Evolutionary conservation across 2,329 filamentous ascomycete genomes (phyloP).

Genomic region (Zarea fungicola): DNA sequence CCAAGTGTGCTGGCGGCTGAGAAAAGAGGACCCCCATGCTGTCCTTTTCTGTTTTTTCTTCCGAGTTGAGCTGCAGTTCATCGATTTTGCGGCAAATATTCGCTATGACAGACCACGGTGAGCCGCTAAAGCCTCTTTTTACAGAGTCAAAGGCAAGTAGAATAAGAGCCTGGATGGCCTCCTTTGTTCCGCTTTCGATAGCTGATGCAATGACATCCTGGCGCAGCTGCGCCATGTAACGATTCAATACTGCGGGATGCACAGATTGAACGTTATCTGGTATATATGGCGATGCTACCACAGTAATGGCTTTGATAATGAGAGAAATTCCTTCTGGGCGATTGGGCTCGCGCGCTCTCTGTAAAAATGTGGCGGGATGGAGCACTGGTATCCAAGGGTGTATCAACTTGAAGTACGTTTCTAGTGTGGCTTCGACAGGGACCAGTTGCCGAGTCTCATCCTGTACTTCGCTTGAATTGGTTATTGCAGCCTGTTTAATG

Average conservation of each 20-base stretch:
- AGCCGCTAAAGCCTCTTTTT: constrained; percentile 10
- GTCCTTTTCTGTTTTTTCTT: background rate
- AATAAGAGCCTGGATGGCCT: constrained; percentile 13
- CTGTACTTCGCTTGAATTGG: background rate
- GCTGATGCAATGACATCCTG: background rate
- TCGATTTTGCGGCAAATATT: constrained; percentile 14
- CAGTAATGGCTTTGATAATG: constrained; percentile 11
- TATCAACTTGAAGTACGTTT: constrained; percentile 30
- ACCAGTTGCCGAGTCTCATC: constrained; percentile 21
- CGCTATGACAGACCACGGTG: constrained; percentile 12
- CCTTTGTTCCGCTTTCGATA: constrained; percentile 12
- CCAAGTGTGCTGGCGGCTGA: background rate
- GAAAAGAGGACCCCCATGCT: background rate
- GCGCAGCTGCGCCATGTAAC: background rate
- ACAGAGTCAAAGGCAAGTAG: constrained; percentile 14
- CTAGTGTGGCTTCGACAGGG: constrained; percentile 28
- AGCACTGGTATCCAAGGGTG: constrained; percentile 34
- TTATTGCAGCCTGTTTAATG: background rate
- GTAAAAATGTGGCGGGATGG: constrained; percentile 13
- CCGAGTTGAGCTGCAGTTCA: constrained; percentile 10
- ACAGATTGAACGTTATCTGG: background rate
- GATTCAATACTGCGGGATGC: background rate
- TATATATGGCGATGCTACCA: constrained; percentile 3
- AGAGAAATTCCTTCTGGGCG: background rate
- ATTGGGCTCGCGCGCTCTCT: constrained; percentile 2